Percentiles rank a stretch among this genome's conserved stretches.
Conservation (phyloP, 179 eudicot species). For the Carnegiea gigantea region DNA sequence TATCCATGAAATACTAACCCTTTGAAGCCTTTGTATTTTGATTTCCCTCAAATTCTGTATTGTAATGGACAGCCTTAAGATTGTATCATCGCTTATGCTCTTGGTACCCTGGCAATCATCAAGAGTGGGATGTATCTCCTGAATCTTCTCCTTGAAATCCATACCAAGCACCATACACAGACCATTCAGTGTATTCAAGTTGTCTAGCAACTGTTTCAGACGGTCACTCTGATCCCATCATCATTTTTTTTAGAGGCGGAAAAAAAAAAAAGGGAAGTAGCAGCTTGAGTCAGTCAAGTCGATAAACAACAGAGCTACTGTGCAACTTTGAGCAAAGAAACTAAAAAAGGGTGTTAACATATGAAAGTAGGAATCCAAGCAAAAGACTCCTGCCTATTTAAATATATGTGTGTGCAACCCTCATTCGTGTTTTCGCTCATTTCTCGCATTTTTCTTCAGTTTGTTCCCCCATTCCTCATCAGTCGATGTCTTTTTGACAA, state of each 20-base stretch:
- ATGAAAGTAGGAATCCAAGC: not conserved
- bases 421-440: too few relatives aligned
- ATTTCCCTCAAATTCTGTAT: slow-evolving; percentile 44
- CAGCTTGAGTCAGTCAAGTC: not conserved
- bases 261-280: not conserved
- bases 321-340: too few relatives aligned
- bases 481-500: too few relatives aligned
- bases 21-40: slow-evolving; percentile 55
- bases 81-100: slow-evolving; percentile 43
- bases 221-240: slow-evolving; percentile 53
- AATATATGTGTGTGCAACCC: too few relatives aligned
- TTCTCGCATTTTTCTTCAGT: too few relatives aligned
- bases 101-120: slow-evolving; percentile 48
- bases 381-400: not conserved
- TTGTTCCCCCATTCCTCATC: too few relatives aligned
- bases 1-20: slow-evolving; percentile 37
- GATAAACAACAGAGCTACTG: too few relatives aligned
- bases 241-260: not conserved
- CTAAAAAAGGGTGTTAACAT: not conserved
- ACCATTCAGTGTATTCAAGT: slow-evolving; percentile 45
- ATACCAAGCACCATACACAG: slow-evolving; percentile 72
- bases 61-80: slow-evolving; percentile 43
- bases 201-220: slow-evolving; percentile 54
- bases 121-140: slow-evolving; percentile 52
- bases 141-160: slow-evolving; percentile 51